Evolutionary conservation across 2,329 filamentous ascomycete species (phyloP), one percentile per base, ranked within the genome.

Genomic region (Penicillium occitanis): DNA sequence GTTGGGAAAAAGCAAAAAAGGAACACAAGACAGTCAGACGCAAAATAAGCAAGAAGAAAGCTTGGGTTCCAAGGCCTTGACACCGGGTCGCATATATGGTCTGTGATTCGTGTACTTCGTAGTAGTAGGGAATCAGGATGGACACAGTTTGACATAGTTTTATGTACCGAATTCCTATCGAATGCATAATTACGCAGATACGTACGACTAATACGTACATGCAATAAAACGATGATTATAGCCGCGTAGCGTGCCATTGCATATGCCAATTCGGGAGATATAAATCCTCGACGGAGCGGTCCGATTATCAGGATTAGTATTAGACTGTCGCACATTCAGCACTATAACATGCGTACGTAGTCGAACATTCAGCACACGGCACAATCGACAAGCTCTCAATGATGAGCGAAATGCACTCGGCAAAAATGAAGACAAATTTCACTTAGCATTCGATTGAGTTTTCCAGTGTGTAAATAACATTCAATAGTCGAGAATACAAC

Each of bases 51-150:
- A 35, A 30, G 33, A 53, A 30, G 14, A 30, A 59, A 59, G 37
- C 19, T 22, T 17, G 35, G 17, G 33, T 48, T 4, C 58, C 58
- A 48, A 46, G 42, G 22, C 58, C 58, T 61, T 61, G 58, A 61
- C 58, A 48, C 58, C 42, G 58, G 58, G 58, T 61, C 58, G 25
- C 58, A 25, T 8, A 25, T 57, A 57, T 22, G 30, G 50, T 53
- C 50, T n/a, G 50, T 53, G 50, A 33, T 53, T 57, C 28, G 51
- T 35, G 22, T 19, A 44, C 14, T 42, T 5, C 17, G 40, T 42
- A 42, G 11, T 3, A 5, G 25, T 25, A 25, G 25, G n/a, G 22
- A 50, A 13, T 50, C 48, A 51, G 22, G 2, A 30, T 51, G 48
- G 48, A 51, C 48, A 50, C n/a, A 22, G 11, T 25, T 25, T 8